Evolutionary conservation across 352 stramenopile genomes (phyloP).

Genomic region (Globisporangium apiculatum): DNA sequence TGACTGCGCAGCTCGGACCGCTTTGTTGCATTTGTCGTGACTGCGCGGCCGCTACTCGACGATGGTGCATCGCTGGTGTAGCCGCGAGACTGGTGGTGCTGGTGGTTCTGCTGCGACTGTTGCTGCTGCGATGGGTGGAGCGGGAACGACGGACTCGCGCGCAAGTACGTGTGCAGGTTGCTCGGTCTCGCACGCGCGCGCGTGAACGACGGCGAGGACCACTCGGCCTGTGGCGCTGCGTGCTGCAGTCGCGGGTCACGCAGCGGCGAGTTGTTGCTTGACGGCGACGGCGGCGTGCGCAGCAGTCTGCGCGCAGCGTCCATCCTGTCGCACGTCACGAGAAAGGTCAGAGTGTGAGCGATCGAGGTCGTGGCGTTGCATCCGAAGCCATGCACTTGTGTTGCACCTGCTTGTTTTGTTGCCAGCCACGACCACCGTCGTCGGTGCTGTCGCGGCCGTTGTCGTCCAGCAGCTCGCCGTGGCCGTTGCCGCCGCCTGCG

Average conservation of each 20-base stretch:
- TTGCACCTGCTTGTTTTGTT: not conserved
- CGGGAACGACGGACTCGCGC: constrained; percentile 28
- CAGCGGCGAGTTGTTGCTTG: not conserved
- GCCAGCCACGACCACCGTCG: not conserved
- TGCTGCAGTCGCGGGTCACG: not conserved
- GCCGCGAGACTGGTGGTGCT: constrained; percentile 1
- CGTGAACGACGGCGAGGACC: constrained; percentile 32
- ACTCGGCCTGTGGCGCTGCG: constrained; percentile 10
- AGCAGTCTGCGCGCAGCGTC: constrained; percentile 19
- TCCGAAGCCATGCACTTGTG: not conserved
- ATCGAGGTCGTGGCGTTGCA: too few species aligned
- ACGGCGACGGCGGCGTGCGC: constrained; percentile 14
- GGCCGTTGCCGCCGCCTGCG: constrained; percentile 1
- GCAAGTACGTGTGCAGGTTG: constrained; percentile 29
- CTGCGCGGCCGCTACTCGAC: constrained; percentile 5
- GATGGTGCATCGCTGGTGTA: not conserved
- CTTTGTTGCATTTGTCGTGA: not conserved
- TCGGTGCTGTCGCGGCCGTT: not conserved
- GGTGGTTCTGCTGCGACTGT: constrained; percentile 9
- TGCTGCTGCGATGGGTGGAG: constrained; percentile 13
- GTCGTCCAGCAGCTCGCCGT: not conserved
- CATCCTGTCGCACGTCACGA: constrained; percentile 16
- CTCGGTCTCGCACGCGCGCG: constrained; percentile 34
- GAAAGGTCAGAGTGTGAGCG: not conserved
- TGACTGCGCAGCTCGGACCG: constrained; percentile 7